Percentiles rank a stretch among this genome's conserved stretches.
Conservation (phyloP, 176 grass and related monocot genomes). For the Typha latifolia region DNA sequence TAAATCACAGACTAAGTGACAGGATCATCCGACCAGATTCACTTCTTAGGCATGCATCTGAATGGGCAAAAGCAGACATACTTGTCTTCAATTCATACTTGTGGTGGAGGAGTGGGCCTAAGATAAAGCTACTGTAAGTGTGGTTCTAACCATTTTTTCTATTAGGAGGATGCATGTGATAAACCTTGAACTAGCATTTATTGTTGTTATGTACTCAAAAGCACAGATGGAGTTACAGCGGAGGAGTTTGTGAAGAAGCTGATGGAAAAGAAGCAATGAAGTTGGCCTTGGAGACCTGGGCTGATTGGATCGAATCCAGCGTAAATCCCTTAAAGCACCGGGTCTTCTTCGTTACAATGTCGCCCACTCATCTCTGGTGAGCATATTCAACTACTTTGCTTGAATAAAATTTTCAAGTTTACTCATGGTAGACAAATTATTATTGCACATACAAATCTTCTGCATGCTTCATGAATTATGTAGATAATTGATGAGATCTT, state of each 20-base stretch:
- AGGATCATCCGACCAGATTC: slow-evolving; percentile 16
- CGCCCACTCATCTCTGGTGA: slow-evolving; percentile 16
- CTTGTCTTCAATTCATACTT: slow-evolving; percentile 25
- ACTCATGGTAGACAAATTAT: not conserved
- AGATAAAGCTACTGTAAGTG: slow-evolving; percentile 9
- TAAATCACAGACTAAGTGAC: slow-evolving; percentile 2
- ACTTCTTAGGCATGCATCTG: not conserved
- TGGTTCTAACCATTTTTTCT: not conserved
- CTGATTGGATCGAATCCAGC: slow-evolving; percentile 5
- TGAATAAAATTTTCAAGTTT: not conserved
- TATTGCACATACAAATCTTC: not conserved
- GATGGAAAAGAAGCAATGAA: slow-evolving; percentile 9
- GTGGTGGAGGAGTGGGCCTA: slow-evolving; percentile 7
- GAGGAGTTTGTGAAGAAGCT: slow-evolving; percentile 6
- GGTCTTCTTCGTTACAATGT: slow-evolving; percentile 14
- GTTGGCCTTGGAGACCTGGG: slow-evolving; percentile 13
- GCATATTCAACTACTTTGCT: not conserved
- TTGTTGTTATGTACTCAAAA: not conserved
- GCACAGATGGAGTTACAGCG: not conserved
- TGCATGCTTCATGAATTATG: not conserved
- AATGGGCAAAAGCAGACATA: slow-evolving; percentile 17
- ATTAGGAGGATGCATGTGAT: not conserved
- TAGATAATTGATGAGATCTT: not conserved
- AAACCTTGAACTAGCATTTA: not conserved
- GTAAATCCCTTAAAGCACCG: not conserved